phyloP scores from a whole-genome alignment of 2,329 filamentous ascomycete species.

The Blastomyces gilchristii region DNA sequence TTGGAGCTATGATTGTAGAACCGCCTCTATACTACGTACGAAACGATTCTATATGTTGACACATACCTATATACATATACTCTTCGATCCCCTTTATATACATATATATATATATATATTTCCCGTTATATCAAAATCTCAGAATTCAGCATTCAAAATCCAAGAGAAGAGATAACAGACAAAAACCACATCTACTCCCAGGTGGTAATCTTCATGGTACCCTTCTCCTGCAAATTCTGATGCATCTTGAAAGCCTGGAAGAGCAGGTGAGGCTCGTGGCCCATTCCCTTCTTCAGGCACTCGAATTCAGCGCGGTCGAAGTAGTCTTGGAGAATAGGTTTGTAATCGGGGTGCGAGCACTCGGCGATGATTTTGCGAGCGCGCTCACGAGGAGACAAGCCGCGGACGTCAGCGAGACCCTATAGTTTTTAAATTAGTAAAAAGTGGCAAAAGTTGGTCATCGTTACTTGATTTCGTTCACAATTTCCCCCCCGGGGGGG shows the following conservation, averaged over 20 bases:
- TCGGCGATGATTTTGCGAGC: slow-evolving; percentile 78
- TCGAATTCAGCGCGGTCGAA: slow-evolving; percentile 78
- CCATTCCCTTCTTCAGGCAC: slow-evolving; percentile 76
- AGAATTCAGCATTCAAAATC: no score
- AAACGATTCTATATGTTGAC: no score
- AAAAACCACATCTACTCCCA: slow-evolving; percentile 39
- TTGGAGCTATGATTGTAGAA: no score
- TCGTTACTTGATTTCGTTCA: background rate
- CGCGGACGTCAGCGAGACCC: slow-evolving; percentile 76
- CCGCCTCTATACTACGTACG: no score
- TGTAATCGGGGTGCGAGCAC: slow-evolving; percentile 76
- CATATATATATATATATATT: background rate
- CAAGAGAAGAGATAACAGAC: no score
- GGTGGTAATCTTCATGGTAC: slow-evolving; percentile 74
- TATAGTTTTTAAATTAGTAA: slow-evolving; percentile 20
- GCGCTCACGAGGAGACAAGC: slow-evolving; percentile 66
- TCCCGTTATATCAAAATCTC: background rate
- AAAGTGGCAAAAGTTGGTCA: background rate
- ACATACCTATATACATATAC: no score
- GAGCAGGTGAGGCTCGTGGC: slow-evolving; percentile 78
- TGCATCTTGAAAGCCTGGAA: slow-evolving; percentile 87
- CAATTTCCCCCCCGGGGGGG: no score
- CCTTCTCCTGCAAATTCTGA: slow-evolving; percentile 67
- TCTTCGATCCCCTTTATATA: background rate
- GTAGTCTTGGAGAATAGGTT: slow-evolving; percentile 71